phyloP scores from a whole-genome alignment of 2,329 filamentous ascomycete species.

The Alternaria hordeiaustralica region DNA sequence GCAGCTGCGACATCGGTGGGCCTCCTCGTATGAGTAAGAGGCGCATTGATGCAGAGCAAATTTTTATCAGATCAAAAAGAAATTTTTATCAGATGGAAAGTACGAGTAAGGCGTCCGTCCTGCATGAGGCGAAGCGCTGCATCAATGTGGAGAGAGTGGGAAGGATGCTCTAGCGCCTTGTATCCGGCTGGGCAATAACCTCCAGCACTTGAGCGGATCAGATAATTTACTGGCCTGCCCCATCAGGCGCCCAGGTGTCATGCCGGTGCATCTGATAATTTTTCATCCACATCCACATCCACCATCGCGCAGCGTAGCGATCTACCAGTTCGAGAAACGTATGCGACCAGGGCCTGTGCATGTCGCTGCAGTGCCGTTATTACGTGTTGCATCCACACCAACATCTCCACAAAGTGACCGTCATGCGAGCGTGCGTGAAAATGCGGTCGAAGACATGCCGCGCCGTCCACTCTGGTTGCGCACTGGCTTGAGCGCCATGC shows the following conservation, averaged over 20 bases:
- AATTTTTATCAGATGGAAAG: constrained; percentile 33
- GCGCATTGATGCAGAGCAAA: constrained; percentile 9
- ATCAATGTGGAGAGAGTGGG: constrained; percentile 5
- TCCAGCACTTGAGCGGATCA: constrained; percentile 18
- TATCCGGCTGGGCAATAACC: constrained; percentile 3
- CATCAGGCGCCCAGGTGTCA: constrained; percentile 8
- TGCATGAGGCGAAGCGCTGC: background rate
- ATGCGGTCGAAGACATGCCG: background rate
- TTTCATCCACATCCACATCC: background rate
- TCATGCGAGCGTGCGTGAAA: constrained; percentile 24
- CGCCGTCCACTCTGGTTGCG: background rate
- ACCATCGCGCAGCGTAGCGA: constrained; percentile 4
- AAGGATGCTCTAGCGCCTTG: constrained; percentile 13
- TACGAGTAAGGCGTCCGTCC: background rate
- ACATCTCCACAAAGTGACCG: constrained; percentile 1
- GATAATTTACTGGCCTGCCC: constrained; percentile 19
- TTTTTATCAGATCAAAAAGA: constrained; percentile 29
- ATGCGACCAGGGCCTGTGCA: too few relatives aligned
- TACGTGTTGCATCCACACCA: constrained; percentile 25
- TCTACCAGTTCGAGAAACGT: background rate
- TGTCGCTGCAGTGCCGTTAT: constrained; percentile 20
- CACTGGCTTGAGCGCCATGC: constrained; percentile 8
- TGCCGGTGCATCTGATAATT: constrained; percentile 14
- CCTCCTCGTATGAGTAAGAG: too few relatives aligned
- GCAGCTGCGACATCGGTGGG: constrained; percentile 22